Conservation (phyloP, 345 rosid species). For the Bretschneidera sinensis region DNA sequence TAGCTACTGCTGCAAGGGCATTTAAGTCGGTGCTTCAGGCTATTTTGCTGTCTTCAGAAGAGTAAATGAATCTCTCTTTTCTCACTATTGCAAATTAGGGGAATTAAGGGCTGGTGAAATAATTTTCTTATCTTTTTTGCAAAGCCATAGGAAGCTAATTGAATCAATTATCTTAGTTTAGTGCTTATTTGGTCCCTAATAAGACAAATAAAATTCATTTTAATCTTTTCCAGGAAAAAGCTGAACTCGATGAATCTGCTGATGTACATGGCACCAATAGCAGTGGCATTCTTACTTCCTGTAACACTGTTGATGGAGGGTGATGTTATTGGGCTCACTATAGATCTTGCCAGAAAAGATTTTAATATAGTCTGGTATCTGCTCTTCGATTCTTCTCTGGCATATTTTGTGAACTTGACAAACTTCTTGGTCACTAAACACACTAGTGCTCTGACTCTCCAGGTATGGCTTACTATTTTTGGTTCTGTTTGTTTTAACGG, state of each 20-base stretch:
- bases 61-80: conserved; percentile 30
- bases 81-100: not conserved
- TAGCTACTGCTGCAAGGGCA: conserved; percentile 80
- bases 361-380: conserved; percentile 41
- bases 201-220: not conserved
- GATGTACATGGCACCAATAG: conserved; percentile 53
- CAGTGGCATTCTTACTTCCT: conserved; percentile 48
- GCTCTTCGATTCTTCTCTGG: conserved; percentile 46
- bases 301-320: conserved; percentile 46
- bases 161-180: not conserved
- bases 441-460: conserved; percentile 54
- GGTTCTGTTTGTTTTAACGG: no score
- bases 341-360: conserved; percentile 50
- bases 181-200: not conserved
- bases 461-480: conserved; percentile 24
- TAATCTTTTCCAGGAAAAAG: conserved; percentile 39
- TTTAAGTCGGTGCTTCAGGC: conserved; percentile 72
- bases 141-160: not conserved
- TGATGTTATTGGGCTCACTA: conserved; percentile 36
- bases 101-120: not conserved
- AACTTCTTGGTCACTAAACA: conserved; percentile 57
- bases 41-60: conserved; percentile 67
- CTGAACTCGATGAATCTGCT: conserved; percentile 54
- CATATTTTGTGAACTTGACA: conserved; percentile 52
- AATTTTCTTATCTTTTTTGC: not conserved